Evolutionary conservation across 192 early-diverging fungal species (phyloP), one percentile per base, ranked within the genome.

Genomic region (Thamnidium elegans): DNA sequence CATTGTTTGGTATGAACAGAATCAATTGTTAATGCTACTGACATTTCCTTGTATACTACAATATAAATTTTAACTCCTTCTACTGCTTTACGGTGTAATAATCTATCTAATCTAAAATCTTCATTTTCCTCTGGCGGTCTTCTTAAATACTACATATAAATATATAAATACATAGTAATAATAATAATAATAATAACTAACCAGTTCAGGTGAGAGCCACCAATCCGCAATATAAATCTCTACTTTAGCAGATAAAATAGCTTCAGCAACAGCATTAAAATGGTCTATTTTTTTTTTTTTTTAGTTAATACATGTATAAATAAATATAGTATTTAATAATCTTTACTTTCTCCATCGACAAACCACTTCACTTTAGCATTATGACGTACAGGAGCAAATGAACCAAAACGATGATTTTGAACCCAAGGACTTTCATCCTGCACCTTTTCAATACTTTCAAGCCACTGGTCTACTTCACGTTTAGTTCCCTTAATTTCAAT

Each of bases 61-160:
- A 93, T 81, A 67, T 89, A 92, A 63, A 93, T 91, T 74, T 84
- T 82, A 11, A 93, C 84, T 11, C 92, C 92, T 68, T 91, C 86
- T 63, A 84, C 78, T 30, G 92, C 92, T 76, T 92, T 92, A 65
- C 81, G 79, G 70, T 89, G 76, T 7, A 93, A 74, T 51, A 92
- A 69, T 23, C 85, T 81, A 66, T 93, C 92, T n/a, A 93, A 62
- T 7, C 92, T 80, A 60, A 84, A 90, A 65, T 90, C 82, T 59
- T 92, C 84, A 63, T 90, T 85, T 52, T 87, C 75, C 36, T 79
- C 73, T 21, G 86, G 83, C n/a, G 89, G 89, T 6, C 90, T 73
- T 5, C 84, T 84, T 59, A 93, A 69, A 61, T 89, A 91, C 79
- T 81, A 56, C 15, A 17, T 55, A 7, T 21, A 20, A n/a, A 51